Conservation (phyloP, 352 stramenopile genomes). For the Phytophthora fragariaefolia region DNA sequence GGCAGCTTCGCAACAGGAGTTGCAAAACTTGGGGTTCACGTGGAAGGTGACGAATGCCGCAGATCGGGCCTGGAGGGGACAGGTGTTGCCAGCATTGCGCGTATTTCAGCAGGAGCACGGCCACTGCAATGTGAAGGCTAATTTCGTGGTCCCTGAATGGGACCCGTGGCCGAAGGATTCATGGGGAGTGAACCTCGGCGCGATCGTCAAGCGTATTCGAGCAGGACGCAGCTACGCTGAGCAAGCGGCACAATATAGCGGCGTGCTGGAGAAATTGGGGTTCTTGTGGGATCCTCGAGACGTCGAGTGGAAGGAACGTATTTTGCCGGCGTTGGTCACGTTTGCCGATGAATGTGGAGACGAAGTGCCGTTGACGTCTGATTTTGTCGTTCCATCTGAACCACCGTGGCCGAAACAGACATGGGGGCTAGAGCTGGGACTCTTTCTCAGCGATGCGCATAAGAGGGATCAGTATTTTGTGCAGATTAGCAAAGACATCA, state of each 20-base stretch:
- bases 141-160: conserved; percentile 29
- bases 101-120: conserved; percentile 29
- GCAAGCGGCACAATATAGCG: conserved; percentile 20
- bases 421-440: conserved; percentile 30
- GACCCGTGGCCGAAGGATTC: conserved; percentile 22
- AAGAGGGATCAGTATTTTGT: conserved; percentile 39
- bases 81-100: conserved; percentile 30
- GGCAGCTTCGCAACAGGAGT: conserved; percentile 18
- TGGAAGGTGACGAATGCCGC: conserved; percentile 28
- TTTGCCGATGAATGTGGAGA: conserved; percentile 34
- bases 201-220: conserved; percentile 34
- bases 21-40: conserved; percentile 26
- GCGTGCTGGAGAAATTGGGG: conserved; percentile 17
- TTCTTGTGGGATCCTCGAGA: conserved; percentile 31
- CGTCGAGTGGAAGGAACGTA: conserved; percentile 36
- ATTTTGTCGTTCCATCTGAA: conserved; percentile 33
- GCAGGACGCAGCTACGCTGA: conserved; percentile 18
- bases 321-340: conserved; percentile 37
- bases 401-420: conserved; percentile 34
- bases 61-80: conserved; percentile 31
- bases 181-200: conserved; percentile 34
- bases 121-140: conserved; percentile 28
- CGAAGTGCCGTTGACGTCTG: conserved; percentile 12
- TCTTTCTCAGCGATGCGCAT: conserved; percentile 29
- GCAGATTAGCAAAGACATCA: conserved; percentile 28